phyloP scores from a whole-genome alignment of 768 basidiomycete species.

The Suillus discolor region DNA sequence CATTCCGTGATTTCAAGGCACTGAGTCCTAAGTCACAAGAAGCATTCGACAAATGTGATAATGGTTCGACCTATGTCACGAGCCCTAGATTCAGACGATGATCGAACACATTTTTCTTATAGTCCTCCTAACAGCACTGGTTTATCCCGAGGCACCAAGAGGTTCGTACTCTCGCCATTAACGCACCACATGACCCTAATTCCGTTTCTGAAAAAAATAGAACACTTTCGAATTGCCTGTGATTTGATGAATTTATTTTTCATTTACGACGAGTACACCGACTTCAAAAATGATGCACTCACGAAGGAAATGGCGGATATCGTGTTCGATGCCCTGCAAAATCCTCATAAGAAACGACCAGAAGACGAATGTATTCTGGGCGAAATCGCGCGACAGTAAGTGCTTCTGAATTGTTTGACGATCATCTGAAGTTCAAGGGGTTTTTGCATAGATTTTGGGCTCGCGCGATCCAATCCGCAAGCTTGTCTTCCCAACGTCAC shows the following conservation, averaged over 20 bases:
- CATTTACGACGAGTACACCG: constrained; percentile 26
- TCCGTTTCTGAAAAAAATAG: too few relatives aligned
- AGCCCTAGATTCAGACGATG: too few relatives aligned
- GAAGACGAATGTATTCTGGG: constrained; percentile 12
- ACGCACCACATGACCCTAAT: too few relatives aligned
- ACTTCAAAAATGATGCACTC: constrained; percentile 13
- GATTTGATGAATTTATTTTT: constrained; percentile 15
- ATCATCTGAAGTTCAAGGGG: not conserved
- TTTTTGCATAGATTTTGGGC: constrained; percentile 14
- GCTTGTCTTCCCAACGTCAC: constrained; percentile 9
- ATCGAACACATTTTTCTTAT: too few relatives aligned
- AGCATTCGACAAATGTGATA: constrained; percentile 25
- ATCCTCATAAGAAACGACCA: constrained; percentile 10
- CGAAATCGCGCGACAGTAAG: constrained; percentile 13
- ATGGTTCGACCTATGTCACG: too few relatives aligned
- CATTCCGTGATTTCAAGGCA: constrained; percentile 35
- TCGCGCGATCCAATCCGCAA: not conserved
- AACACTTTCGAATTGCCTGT: constrained; percentile 24
- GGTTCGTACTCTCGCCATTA: too few relatives aligned
- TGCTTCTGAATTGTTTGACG: constrained; percentile 28
- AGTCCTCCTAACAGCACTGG: too few relatives aligned
- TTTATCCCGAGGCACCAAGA: too few relatives aligned
- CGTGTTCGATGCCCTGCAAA: constrained; percentile 9
- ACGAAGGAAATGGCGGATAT: constrained; percentile 7
- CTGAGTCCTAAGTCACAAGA: constrained; percentile 36